Conservation (phyloP, 139 green algal genomes). For the Mesotaenium endlicherianum region DNA sequence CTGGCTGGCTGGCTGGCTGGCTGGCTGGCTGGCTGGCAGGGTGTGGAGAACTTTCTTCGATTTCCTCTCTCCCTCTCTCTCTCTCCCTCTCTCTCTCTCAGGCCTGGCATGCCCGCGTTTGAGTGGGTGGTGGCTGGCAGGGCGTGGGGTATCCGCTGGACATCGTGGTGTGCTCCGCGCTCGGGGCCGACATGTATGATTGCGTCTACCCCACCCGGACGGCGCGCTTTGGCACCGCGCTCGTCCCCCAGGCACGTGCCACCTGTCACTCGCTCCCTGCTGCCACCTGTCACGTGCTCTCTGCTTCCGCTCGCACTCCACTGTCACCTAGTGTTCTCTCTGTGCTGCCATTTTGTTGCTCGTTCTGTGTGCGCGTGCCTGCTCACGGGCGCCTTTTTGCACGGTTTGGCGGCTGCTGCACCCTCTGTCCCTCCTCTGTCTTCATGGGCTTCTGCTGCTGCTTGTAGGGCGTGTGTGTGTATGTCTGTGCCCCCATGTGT, state of each 20-base stretch:
- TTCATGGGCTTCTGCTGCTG: no score
- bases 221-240: constrained; percentile 89
- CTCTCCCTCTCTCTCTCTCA: no score
- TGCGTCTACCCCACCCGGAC: constrained; percentile 93
- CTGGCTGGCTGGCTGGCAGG: no score
- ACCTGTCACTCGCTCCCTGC: neutral
- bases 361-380: no score
- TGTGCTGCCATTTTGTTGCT: constrained; percentile 9
- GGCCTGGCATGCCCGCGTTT: neutral
- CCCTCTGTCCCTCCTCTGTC: no score
- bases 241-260: constrained; percentile 65
- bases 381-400: constrained; percentile 69
- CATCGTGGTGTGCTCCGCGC: constrained; percentile 83
- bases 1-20: no score
- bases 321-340: neutral
- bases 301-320: no score
- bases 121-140: neutral
- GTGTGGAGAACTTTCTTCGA: no score
- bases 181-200: constrained; percentile 96
- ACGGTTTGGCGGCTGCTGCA: no score
- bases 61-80: neutral
- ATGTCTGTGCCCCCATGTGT: no score
- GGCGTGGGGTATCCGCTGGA: constrained; percentile 90
- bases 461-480: no score
- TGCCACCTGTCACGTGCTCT: neutral